phyloP scores from a whole-genome alignment of 2,329 filamentous ascomycete species.

The Colletotrichum destructivum region DNA sequence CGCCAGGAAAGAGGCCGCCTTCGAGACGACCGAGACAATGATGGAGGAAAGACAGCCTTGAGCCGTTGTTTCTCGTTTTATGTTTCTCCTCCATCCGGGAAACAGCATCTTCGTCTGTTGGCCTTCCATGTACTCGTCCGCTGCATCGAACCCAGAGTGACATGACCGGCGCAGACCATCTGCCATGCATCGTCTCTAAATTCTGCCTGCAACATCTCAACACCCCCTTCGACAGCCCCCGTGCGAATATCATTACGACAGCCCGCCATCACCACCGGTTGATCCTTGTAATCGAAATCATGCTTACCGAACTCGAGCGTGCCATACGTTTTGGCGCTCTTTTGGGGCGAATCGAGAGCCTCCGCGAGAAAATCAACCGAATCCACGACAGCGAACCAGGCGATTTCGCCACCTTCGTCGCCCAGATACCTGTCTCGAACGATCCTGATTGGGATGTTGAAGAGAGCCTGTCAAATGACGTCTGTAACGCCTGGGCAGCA shows the following conservation, averaged over 20 bases:
- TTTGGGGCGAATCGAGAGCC: no score
- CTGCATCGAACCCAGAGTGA: neutral
- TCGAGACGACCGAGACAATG: neutral
- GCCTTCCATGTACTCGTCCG: no score
- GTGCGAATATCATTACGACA: no score
- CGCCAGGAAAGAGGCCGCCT: neutral
- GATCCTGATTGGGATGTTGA: slow-evolving; percentile 2
- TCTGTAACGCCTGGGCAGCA: neutral
- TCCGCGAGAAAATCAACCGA: neutral
- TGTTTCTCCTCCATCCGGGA: neutral
- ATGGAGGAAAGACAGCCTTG: neutral
- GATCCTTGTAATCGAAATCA: no score
- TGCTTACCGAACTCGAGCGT: neutral
- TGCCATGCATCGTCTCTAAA: no score
- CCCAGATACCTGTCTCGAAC: neutral
- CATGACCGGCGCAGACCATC: no score
- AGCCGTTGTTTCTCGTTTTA: no score
- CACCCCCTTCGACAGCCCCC: neutral
- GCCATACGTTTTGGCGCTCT: neutral
- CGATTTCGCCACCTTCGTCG: neutral
- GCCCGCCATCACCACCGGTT: neutral
- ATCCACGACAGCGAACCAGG: slow-evolving; percentile 51
- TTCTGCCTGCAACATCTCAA: neutral
- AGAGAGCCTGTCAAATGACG: neutral
- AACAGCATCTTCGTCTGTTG: neutral